Base-by-base conservation (phyloP, 352 stramenopile genomes). In the Phytophthora quininea region DNA sequence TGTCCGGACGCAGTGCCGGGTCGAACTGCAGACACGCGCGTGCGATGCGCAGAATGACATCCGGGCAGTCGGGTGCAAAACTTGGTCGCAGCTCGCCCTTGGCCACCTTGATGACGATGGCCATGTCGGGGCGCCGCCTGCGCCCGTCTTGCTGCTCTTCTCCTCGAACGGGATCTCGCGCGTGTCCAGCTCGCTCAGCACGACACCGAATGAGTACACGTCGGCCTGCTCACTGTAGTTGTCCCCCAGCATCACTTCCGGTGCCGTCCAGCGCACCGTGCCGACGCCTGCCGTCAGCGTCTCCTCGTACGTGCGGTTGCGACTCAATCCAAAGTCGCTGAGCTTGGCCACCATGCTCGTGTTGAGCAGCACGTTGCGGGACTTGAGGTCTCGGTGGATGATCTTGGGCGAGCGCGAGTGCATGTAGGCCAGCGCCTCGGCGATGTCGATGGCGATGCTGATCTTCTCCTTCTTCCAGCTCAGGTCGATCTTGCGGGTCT, bases 201-300 rank as follows among this genome's bases (percentile, higher is more conserved):
- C 88, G 54, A 96, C 86, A 64, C 89, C 89, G 54, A 91, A 96
- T 71, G 89, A 95, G 82, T 94, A 96, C 50, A 96, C 84, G 56
- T 96, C 89, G 31, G 86, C 86, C 69, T 93, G 80, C 58, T 95
- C 89, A 32, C 79, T 89, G 74, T 95, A 95, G 71, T 95, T 93
- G 51, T 95, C 87, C 15, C 88, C 89, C 10, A 95, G 80, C 84
- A 96, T 95, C 24, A 96, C 87, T 57, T 96, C 89, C 12, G 89
- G 89, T 19, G 89, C 89, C 11, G 84, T 95, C 89, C 89, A 96
- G 60, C 87, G 87, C 54, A 94, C 83, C 3, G 88, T 96, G 30
- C 88, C 89, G 24, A 96, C 87, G 38, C 87, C 86, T 7, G 86
- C 85, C 3, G 87, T 95, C 24, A 96, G 59, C 40, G 86, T 96